phyloP scores from a whole-genome alignment of 306 rosid species.

The Sindora glabra region DNA sequence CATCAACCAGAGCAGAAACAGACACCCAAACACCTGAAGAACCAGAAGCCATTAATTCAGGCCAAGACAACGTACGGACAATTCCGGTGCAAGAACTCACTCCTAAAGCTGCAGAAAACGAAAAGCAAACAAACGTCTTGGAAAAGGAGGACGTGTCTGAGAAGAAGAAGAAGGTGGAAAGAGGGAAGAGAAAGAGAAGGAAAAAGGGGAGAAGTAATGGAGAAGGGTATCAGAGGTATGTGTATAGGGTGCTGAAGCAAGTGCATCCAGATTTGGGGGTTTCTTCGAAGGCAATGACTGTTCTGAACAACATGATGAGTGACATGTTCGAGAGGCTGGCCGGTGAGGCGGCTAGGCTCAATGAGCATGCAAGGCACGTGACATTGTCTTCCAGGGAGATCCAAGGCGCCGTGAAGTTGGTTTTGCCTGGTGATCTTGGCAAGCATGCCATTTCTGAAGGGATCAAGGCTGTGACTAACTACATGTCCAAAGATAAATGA shows the following conservation, averaged over 20 bases:
- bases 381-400: slow-evolving; percentile 54
- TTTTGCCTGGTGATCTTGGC: slow-evolving; percentile 58
- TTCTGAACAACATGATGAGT: slow-evolving; percentile 57
- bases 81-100: slow-evolving; percentile 24
- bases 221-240: slow-evolving; percentile 63
- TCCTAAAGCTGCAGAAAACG: neutral
- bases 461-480: slow-evolving; percentile 41
- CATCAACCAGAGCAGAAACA: neutral
- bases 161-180: slow-evolving; percentile 5
- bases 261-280: slow-evolving; percentile 75
- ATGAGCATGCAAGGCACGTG: slow-evolving; percentile 24
- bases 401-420: slow-evolving; percentile 60
- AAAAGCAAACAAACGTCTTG: neutral
- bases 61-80: slow-evolving; percentile 6
- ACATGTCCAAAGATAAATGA: slow-evolving; percentile 14
- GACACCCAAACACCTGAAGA: neutral
- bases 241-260: slow-evolving; percentile 56
- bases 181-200: slow-evolving; percentile 12
- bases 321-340: slow-evolving; percentile 83
- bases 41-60: neutral
- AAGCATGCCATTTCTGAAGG: slow-evolving; percentile 74
- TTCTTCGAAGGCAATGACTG: slow-evolving; percentile 47
- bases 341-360: slow-evolving; percentile 44
- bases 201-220: slow-evolving; percentile 4
- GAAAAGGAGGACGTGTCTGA: neutral